Evolutionary conservation across 176 grass and related monocot genomes (phyloP), one percentile per base, ranked within the genome.

Genomic region (Chrysopogon serrulatus): DNA sequence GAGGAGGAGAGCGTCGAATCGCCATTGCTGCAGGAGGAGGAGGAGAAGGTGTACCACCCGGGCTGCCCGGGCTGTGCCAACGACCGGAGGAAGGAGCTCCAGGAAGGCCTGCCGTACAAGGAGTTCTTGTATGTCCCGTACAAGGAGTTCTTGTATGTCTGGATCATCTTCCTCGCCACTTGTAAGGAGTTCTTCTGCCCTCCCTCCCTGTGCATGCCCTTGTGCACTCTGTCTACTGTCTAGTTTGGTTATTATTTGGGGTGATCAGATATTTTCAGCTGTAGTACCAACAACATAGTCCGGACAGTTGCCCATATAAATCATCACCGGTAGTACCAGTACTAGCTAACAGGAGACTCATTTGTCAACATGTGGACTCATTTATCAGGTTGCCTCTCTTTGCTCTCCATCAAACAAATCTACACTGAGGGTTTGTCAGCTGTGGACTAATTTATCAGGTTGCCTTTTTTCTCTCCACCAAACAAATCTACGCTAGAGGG

Each of bases 71-170:
- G 87, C 66, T 92, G 91, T 17, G 61, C 73, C 3, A 41, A 77
- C 30, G 76, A 84, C 33, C 51, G 28, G 12, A 89, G 72, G 73
- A 90, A 87, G 64, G 62, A 60, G 10, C n/a, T 27, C 56, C 56
- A 60, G 56, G 56, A 37, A 10, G 56, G 56, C n/a, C 24, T 60
- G 59, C 90, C 90, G 6, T 92, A 92, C 61, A 86, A 79, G 53
- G 84, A 92, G 60, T n/a, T n/a, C n/a, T n/a, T n/a, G n/a, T n/a
- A n/a, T n/a, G n/a, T n/a, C n/a, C n/a, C n/a, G n/a, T n/a, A n/a
- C n/a, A n/a, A n/a, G n/a, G n/a, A n/a, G n/a, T 90, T 92, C 73
- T 51, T 92, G 19, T 86, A 81, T 24, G 65, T 92, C 81, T 92
- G 90, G 90, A 56, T 79, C 31, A 44, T 88, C n/a, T 28, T 14